Evolutionary conservation across 2,329 filamentous ascomycete genomes (phyloP).

Genomic region (Zalaria obscura): DNA sequence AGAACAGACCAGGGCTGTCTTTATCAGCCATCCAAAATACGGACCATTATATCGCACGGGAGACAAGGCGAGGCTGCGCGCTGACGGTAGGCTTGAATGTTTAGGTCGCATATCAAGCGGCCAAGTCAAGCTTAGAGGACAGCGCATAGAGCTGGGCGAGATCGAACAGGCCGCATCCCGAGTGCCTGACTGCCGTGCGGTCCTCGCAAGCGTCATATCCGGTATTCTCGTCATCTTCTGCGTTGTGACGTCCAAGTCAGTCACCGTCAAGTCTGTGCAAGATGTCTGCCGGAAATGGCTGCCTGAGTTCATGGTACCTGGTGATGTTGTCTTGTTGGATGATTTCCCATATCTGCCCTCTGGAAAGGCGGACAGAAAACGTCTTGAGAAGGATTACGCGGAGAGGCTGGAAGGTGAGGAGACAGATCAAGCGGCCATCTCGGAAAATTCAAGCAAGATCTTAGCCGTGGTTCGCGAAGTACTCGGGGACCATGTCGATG

Average conservation of each 20-base stretch:
- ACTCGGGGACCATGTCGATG: conserved; percentile 7
- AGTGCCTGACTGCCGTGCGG: conserved; percentile 44
- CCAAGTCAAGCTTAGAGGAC: conserved; percentile 77
- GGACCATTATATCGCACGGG: conserved; percentile 72
- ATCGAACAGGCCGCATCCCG: conserved; percentile 49
- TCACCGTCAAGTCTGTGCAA: conserved; percentile 33
- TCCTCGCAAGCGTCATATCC: conserved; percentile 51
- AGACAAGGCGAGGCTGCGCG: conserved; percentile 59
- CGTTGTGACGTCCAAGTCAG: conserved; percentile 32
- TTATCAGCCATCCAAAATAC: conserved; percentile 49
- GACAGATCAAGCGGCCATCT: background rate
- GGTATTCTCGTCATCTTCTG: conserved; percentile 65
- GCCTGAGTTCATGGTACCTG: conserved; percentile 70
- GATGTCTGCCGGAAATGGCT: conserved; percentile 59
- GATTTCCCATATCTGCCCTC: conserved; percentile 64
- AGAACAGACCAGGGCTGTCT: conserved; percentile 58
- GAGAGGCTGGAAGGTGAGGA: conserved; percentile 31
- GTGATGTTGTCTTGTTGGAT: conserved; percentile 50
- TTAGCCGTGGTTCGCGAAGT: conserved; percentile 9
- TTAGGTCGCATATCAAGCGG: conserved; percentile 65
- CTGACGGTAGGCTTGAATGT: conserved; percentile 63
- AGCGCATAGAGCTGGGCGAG: conserved; percentile 64
- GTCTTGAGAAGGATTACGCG: conserved; percentile 31
- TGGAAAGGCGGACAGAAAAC: conserved; percentile 55
- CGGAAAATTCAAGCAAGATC: conserved; percentile 20